Conservation (phyloP, 805 yeast genomes). For the Starmerella ratchasimensis region DNA sequence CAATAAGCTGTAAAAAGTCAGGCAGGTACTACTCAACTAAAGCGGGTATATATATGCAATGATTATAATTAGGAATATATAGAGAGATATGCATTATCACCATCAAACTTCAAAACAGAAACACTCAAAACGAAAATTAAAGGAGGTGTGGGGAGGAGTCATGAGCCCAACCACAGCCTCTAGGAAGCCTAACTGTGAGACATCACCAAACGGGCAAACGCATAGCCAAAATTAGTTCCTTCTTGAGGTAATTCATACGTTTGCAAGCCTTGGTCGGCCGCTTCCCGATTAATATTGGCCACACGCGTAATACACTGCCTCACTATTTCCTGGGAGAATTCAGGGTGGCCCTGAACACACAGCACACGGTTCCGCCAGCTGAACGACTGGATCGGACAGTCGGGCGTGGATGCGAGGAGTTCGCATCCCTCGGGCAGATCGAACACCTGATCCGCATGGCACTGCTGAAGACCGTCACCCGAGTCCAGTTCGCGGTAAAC, state of each 20-base stretch:
- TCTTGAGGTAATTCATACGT: not conserved
- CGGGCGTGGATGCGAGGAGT: constrained; percentile 41
- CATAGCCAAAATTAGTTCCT: constrained; percentile 3
- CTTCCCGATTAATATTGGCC: not conserved
- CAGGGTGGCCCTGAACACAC: constrained; percentile 87
- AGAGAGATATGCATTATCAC: too few relatives aligned
- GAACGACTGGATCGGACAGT: constrained; percentile 55
- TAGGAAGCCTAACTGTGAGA: too few relatives aligned
- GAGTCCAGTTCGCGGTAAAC: constrained; percentile 22
- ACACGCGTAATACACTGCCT: constrained; percentile 7
- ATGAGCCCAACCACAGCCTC: too few relatives aligned
- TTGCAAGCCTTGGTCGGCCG: not conserved
- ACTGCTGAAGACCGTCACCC: constrained; percentile 32
- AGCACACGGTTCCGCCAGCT: constrained; percentile 22
- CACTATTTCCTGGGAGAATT: constrained; percentile 36
- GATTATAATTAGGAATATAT: too few relatives aligned
- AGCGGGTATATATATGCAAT: too few relatives aligned
- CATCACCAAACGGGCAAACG: constrained; percentile 3
- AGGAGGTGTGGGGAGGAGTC: too few relatives aligned
- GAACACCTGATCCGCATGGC: constrained; percentile 46
- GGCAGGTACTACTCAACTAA: too few relatives aligned
- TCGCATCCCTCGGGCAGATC: constrained; percentile 30
- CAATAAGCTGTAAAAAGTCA: constrained; percentile 28
- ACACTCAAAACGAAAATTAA: too few relatives aligned
- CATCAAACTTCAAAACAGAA: too few relatives aligned